Evolutionary conservation across 2,329 filamentous ascomycete genomes (phyloP), one percentile per base, ranked within the genome.

Genomic region (Dichotomopilus funicola): DNA sequence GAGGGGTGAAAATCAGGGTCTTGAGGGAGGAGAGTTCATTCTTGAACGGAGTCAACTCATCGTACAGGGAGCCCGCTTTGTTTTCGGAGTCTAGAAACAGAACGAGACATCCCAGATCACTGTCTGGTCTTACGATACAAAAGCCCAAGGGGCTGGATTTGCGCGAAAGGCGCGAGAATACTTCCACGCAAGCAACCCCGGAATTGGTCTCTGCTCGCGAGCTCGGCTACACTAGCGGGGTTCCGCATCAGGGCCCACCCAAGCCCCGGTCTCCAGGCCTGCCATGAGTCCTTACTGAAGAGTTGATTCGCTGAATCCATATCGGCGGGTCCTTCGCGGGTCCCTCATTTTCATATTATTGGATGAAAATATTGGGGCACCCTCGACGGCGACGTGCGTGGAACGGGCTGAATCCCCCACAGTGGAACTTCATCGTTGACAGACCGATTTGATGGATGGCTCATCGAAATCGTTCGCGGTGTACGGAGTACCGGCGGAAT

Each of bases 151-250:
- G 19, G 19, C 48, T 35, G 31, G 45, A n/a, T 53, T 54, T 51
- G 11, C 11, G 40, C 37, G 8, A 8, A 38, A 42, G 11, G 12
- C 13, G 40, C 40, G 27, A 56, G 33, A 40, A 48, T 49, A 44
- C 45, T 54, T 57, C 42, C 38, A 41, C 12, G 13, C 8, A 12
- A 34, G 13, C 33, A n/a, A 41, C 31, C 19, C 34, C 13, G n/a
- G 19, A 37, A 6, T 44, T 57, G 47, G 47, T 50, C 47, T 47
- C 35, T 41, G 41, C 40, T 34, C 27, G 42, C 46, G 37, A 51
- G 51, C 38, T 51, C 51, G 47, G 47, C 42, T 43, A 13, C 46
- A 34, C 35, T 49, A 51, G 43, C 42, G 42, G 37, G 46, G 41
- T 46, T 10, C 10, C 19, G 4, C 27, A 38, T 38, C 11, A 19